phyloP scores from a whole-genome alignment of 352 stramenopile genomes.

The Pythium pyrilobum region DNA sequence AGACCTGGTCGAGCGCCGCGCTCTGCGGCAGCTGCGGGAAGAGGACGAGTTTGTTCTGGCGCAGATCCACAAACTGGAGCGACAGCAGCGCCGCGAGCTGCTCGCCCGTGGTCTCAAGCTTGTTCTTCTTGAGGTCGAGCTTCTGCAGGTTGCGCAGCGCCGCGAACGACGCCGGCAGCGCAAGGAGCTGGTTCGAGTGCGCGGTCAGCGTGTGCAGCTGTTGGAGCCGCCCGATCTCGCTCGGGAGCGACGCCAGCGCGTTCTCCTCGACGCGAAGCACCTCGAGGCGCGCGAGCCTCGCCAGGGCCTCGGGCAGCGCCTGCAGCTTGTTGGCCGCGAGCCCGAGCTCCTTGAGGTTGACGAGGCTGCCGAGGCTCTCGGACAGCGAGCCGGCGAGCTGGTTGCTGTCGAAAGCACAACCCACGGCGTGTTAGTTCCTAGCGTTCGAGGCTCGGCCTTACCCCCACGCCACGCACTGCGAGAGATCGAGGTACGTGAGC shows the following conservation, averaged over 20 bases:
- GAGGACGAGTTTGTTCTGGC: slow-evolving; percentile 55
- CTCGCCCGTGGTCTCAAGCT: slow-evolving; percentile 37
- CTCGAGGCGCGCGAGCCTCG: slow-evolving; percentile 43
- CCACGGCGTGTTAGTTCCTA: background rate
- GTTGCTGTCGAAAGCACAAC: slow-evolving; percentile 35
- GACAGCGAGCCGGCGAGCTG: slow-evolving; percentile 49
- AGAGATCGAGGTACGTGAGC: slow-evolving; percentile 66
- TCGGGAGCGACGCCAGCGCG: slow-evolving; percentile 33
- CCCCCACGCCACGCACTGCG: slow-evolving; percentile 40
- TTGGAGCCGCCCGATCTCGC: slow-evolving; percentile 42
- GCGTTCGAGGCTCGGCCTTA: background rate
- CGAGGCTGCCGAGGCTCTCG: slow-evolving; percentile 38
- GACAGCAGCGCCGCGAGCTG: slow-evolving; percentile 32
- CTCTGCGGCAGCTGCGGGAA: slow-evolving; percentile 61
- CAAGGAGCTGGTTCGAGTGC: slow-evolving; percentile 54
- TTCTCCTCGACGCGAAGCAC: slow-evolving; percentile 65
- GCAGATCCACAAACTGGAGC: slow-evolving; percentile 70
- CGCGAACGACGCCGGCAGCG: slow-evolving; percentile 40
- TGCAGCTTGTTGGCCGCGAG: slow-evolving; percentile 60
- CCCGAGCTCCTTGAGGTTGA: slow-evolving; percentile 56
- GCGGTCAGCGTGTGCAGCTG: slow-evolving; percentile 57
- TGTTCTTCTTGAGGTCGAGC: slow-evolving; percentile 79
- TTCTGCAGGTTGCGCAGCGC: slow-evolving; percentile 48
- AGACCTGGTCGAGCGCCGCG: slow-evolving; percentile 64
- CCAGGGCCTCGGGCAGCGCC: slow-evolving; percentile 46